A percentile compares a stretch with the other conserved stretches of the same genome.
Conservation (phyloP, 2,329 filamentous ascomycete genomes). For the Aspergillus glaucus region DNA sequence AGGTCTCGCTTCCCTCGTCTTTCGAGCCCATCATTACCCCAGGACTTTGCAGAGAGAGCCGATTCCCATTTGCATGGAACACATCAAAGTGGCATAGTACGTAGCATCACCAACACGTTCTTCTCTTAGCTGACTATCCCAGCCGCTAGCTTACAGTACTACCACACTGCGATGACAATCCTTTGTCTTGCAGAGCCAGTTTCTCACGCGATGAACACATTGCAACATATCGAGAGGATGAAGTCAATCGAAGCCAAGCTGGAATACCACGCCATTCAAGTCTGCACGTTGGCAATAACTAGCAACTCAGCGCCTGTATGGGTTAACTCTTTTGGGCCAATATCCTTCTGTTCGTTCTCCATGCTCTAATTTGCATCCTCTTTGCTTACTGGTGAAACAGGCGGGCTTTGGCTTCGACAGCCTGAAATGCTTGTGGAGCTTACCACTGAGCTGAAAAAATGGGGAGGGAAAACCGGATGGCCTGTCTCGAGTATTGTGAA, state of each 20-base stretch:
- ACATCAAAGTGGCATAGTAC: constrained; percentile 41
- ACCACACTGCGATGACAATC: constrained; percentile 32
- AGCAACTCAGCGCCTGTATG: constrained; percentile 38
- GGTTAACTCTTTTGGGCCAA: constrained; percentile 46
- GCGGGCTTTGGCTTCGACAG: constrained; percentile 11
- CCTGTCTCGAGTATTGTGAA: constrained; percentile 1
- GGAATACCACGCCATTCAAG: constrained; percentile 29
- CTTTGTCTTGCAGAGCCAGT: constrained; percentile 17
- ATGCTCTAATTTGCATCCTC: not conserved
- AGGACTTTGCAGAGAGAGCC: constrained; percentile 3
- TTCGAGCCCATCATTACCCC: constrained; percentile 24
- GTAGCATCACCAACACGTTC: not conserved
- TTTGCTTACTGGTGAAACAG: constrained; percentile 2
- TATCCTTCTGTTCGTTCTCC: constrained; percentile 38
- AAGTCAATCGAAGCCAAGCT: constrained; percentile 16
- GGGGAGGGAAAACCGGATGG: constrained; percentile 6
- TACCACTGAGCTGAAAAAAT: not conserved
- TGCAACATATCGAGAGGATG: constrained; percentile 9
- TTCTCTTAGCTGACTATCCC: not conserved
- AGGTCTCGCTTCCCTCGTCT: constrained; percentile 20
- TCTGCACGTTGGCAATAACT: constrained; percentile 44
- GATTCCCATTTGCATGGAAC: constrained; percentile 37
- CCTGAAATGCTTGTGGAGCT: not conserved
- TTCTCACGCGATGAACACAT: constrained; percentile 6
- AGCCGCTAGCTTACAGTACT: constrained; percentile 43